Percentiles rank a stretch among this genome's conserved stretches.
Evolutionary conservation across 139 green algal genomes (phyloP).

Genomic region (Medakamo hakoo): DNA sequence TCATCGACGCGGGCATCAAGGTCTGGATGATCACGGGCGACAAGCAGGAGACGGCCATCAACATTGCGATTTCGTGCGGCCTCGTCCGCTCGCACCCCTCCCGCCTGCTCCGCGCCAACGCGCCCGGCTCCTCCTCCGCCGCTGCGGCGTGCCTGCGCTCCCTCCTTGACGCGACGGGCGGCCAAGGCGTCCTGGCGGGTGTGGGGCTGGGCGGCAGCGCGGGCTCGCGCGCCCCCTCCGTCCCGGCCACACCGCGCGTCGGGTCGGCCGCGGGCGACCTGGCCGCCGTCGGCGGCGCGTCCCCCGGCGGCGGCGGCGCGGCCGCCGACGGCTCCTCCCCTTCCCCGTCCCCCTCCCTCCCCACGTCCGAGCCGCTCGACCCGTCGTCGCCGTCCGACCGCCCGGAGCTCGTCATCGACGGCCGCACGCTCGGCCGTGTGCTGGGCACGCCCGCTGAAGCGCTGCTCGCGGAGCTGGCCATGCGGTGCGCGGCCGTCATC

Average conservation of each 20-base stretch:
- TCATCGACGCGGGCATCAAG: conserved; percentile 6
- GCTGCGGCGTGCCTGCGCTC: background rate
- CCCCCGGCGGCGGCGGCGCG: no score
- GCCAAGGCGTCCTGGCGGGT: background rate
- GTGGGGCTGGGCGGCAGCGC: background rate
- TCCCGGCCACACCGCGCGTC: no score
- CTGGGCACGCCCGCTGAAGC: conserved; percentile 14
- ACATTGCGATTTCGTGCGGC: conserved; percentile 54
- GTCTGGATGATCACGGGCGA: conserved; percentile 81
- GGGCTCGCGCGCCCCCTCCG: no score
- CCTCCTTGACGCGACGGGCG: conserved; percentile 8
- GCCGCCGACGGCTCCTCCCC: no score
- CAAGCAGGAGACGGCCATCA: conserved; percentile 89
- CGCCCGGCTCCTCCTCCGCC: conserved; percentile 9
- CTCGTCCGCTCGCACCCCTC: conserved; percentile 15
- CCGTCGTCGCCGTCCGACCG: background rate
- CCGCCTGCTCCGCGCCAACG: conserved; percentile 15
- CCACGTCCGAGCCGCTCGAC: background rate
- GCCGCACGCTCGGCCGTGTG: conserved; percentile 38
- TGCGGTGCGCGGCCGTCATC: conserved; percentile 17
- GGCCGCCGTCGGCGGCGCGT: no score
- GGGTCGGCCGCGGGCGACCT: no score
- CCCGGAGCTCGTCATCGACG: conserved; percentile 45
- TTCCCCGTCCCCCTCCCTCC: no score
- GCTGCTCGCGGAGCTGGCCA: conserved; percentile 18